Percentiles rank a stretch among this genome's conserved stretches.
These are phyloP conservation scores for Agrocybe pediades DNA, from an alignment of 768 basidiomycete genomes.

Conservation along the genomic window DNA sequence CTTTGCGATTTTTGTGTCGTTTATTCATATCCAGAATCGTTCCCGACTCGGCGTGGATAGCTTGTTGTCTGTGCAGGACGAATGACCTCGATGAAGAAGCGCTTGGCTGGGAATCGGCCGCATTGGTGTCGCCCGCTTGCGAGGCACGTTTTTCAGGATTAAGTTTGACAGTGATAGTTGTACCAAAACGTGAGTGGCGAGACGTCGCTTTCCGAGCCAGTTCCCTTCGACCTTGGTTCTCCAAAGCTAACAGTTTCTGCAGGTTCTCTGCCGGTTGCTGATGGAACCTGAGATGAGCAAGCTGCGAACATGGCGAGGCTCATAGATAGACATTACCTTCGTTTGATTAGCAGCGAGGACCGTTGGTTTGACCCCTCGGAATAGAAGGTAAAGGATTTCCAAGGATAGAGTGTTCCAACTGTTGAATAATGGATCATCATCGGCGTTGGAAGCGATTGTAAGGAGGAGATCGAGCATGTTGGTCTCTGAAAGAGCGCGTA, in stretches of 20 bases:
- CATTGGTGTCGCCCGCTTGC: constrained; percentile 17
- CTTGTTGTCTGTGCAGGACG: constrained; percentile 86
- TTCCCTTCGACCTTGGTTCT: constrained; percentile 65
- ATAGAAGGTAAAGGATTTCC: constrained; percentile 91
- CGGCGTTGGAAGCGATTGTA: constrained; percentile 81
- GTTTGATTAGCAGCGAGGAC: constrained; percentile 60
- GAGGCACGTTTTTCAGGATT: constrained; percentile 52
- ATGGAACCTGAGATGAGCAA: constrained; percentile 11
- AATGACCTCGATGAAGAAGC: constrained; percentile 49
- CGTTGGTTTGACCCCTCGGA: constrained; percentile 73
- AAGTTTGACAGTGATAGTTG: constrained; percentile 82
- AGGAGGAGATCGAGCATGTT: constrained; percentile 77
- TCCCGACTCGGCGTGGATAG: constrained; percentile 68
- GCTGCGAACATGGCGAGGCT: constrained; percentile 7
- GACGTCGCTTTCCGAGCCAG: constrained; percentile 59
- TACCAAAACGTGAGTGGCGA: constrained; percentile 95
- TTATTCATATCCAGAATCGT: constrained; percentile 73
- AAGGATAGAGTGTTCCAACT: constrained; percentile 88
- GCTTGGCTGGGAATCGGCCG: constrained; percentile 23
- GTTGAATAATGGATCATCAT: constrained; percentile 77
- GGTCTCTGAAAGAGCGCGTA: constrained; percentile 69
- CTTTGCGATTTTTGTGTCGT: constrained; percentile 59
- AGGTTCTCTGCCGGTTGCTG: constrained; percentile 76
- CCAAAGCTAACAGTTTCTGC: constrained; percentile 73
- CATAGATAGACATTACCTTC: constrained; percentile 46